phyloP scores from a whole-genome alignment of 192 early-diverging fungal species.

The Backusella mclennaniae region DNA sequence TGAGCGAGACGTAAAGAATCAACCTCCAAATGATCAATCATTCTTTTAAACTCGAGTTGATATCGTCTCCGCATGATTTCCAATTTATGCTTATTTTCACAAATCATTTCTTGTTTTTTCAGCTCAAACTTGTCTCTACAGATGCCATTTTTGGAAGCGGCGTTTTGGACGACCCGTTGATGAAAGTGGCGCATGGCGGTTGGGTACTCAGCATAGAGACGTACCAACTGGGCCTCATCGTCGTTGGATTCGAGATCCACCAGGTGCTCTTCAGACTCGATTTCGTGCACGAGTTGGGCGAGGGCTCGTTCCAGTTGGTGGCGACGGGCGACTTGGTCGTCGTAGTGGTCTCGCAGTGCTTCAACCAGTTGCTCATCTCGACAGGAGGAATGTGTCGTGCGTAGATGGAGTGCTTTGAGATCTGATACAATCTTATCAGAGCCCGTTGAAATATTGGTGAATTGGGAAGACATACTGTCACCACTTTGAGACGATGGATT shows the following conservation, averaged over 20 bases:
- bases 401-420: neutral
- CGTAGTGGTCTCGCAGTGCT: neutral
- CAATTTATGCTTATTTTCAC: neutral
- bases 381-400: neutral
- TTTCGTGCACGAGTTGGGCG: neutral
- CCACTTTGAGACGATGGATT: neutral
- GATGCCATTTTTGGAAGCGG: neutral
- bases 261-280: neutral
- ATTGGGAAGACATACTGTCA: neutral
- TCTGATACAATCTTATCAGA: neutral
- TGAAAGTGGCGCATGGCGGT: neutral
- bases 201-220: neutral
- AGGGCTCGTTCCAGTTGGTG: neutral
- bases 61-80: neutral
- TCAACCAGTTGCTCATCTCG: neutral
- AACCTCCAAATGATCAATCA: neutral
- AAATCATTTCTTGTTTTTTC: neutral
- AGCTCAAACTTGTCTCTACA: neutral
- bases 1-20: neutral
- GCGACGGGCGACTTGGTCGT: neutral
- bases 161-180: neutral
- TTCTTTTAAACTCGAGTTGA: neutral
- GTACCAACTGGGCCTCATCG: neutral
- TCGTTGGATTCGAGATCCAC: neutral
- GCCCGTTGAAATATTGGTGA: neutral